Base-by-base conservation (phyloP, 345 rosid species). In the Populus euphratica region DNA sequence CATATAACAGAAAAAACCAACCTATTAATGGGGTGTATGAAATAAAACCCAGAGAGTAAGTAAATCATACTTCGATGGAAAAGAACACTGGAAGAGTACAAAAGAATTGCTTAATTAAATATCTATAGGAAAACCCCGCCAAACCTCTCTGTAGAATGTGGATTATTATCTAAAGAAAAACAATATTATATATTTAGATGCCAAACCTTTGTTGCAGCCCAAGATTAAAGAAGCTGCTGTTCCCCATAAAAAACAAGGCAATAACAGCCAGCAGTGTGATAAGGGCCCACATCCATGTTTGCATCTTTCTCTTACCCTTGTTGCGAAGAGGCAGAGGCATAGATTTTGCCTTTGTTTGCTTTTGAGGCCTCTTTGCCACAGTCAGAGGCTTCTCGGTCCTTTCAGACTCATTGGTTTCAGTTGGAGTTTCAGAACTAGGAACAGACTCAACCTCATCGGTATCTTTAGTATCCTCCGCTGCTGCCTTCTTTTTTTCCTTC, bases 251-350 rank as follows among this genome's bases (percentile, higher is more conserved):
- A 84, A 91, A 84, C 82, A 93, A 84, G 35, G 85, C 91, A 18
- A 90, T 11, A 35, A 80, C 70, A 6, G 75, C 77, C 77, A 81
- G 25, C 38, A 76, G 80, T 9, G 77, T 9, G 49, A 91, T 81
- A 50, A 88, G 81, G 6, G 77, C 84, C 98, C 95, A 93, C 92
- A 89, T 93, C 95, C 97, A 94, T 72, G 88, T 79, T 81, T 84
- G 89, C 85, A 89, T 88, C 80, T 85, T 93, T 78, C 90, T 85
- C 87, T 86, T 93, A 63, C 93, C 84, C 8, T 97, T 82, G 84
- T 87, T 89, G 70, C 97, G 91, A 36, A 91, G 88, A 31, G 96
- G 90, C 18, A 84, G 87, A 43, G 98, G 94, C 80, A 88, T 76
- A 11, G 93, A 82, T 77, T 89, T 88, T 39, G 85, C 70, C 86